Percentiles rank a stretch among this genome's conserved stretches.
Evolutionary conservation across 1,284 basidiomycete species (phyloP).

Genomic region (Austroboletus rostrupii): DNA sequence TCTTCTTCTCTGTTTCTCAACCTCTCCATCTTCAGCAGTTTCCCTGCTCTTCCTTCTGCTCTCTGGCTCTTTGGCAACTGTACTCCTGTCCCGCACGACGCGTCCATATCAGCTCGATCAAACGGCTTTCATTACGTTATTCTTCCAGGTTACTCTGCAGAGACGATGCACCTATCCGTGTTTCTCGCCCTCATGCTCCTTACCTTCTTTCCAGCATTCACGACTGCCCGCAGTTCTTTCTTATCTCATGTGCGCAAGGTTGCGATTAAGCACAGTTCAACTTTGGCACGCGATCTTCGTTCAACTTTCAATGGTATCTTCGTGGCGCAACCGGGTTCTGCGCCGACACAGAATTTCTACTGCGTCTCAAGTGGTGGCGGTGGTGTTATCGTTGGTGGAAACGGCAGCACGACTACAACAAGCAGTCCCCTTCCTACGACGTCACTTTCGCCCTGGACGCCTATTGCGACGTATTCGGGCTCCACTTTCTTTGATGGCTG

Average conservation of each 20-base stretch:
- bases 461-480: constrained; percentile 44
- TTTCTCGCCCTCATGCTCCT: constrained; percentile 36
- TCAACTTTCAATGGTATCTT: constrained; percentile 53
- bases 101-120: constrained; percentile 8
- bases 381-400: constrained; percentile 21
- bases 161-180: constrained; percentile 29
- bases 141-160: constrained; percentile 4
- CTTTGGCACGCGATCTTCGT: constrained; percentile 64
- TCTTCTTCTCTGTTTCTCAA: not conserved
- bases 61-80: not conserved
- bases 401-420: constrained; percentile 19
- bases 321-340: constrained; percentile 30
- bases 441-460: constrained; percentile 34
- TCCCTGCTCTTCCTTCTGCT: not conserved
- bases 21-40: not conserved
- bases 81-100: not conserved
- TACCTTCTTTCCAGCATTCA: constrained; percentile 14
- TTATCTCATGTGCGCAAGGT: constrained; percentile 38
- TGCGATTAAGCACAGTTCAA: constrained; percentile 49
- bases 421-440: constrained; percentile 15
- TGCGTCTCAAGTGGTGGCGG: constrained; percentile 28
- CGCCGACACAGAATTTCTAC: constrained; percentile 25
- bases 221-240: constrained; percentile 20
- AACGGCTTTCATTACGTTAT: not conserved
- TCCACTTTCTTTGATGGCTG: constrained; percentile 76